phyloP scores from a whole-genome alignment of 1,139 yeast genomes.

The Candida sojae region DNA sequence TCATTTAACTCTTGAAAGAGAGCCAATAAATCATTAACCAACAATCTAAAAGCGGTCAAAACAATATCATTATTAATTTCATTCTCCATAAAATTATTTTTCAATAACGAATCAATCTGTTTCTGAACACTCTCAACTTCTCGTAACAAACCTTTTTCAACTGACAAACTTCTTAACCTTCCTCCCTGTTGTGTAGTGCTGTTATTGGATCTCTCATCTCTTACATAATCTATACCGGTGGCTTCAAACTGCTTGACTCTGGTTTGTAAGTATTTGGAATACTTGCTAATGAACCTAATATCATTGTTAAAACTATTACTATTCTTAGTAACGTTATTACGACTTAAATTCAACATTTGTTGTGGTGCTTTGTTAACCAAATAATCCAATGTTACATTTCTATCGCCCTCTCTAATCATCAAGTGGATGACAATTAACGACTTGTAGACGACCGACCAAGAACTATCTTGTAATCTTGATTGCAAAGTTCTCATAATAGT shows the following conservation, averaged over 20 bases:
- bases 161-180: slow-evolving; percentile 59
- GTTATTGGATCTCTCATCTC: slow-evolving; percentile 61
- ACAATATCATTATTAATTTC: slow-evolving; percentile 83
- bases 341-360: slow-evolving; percentile 52
- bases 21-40: slow-evolving; percentile 82
- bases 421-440: slow-evolving; percentile 82
- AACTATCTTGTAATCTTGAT: slow-evolving; percentile 66
- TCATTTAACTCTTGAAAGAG: slow-evolving; percentile 89
- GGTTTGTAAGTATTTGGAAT: slow-evolving; percentile 68
- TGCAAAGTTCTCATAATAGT: slow-evolving; percentile 68
- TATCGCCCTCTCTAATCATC: slow-evolving; percentile 90
- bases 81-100: slow-evolving; percentile 71
- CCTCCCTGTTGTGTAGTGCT: slow-evolving; percentile 53
- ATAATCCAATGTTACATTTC: slow-evolving; percentile 66
- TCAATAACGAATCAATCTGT: slow-evolving; percentile 75
- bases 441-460: slow-evolving; percentile 92
- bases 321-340: slow-evolving; percentile 30
- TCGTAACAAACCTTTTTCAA: slow-evolving; percentile 81
- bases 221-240: slow-evolving; percentile 74
- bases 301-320: slow-evolving; percentile 44
- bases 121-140: slow-evolving; percentile 84
- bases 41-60: slow-evolving; percentile 78
- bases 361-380: slow-evolving; percentile 55
- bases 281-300: slow-evolving; percentile 63
- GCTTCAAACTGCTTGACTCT: slow-evolving; percentile 69